Conservation (phyloP, 805 yeast genomes). For the Wickerhamiella sorbophila region DNA sequence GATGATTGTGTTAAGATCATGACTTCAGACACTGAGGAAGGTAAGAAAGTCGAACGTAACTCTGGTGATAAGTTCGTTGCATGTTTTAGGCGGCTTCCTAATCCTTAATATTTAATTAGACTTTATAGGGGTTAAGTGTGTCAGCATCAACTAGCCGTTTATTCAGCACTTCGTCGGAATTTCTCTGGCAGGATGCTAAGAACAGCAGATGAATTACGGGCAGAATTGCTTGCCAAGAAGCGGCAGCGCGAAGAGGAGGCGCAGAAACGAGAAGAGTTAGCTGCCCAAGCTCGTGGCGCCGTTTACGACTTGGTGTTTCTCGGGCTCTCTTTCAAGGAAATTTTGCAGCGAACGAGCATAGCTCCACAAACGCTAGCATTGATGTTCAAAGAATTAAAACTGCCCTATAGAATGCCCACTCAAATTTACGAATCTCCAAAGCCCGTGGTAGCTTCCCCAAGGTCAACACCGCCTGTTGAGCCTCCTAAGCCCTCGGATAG, state of each 20-base stretch:
- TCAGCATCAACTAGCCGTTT: too few relatives aligned
- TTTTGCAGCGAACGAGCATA: slow-evolving; percentile 7
- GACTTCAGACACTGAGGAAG: slow-evolving; percentile 94
- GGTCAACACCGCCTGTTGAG: not conserved
- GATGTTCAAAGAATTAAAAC: slow-evolving; percentile 4
- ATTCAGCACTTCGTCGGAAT: too few relatives aligned
- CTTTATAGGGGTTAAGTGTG: too few relatives aligned
- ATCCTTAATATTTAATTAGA: slow-evolving; percentile 1
- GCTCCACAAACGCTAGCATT: slow-evolving; percentile 7
- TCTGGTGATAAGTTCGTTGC: slow-evolving; percentile 79
- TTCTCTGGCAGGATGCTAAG: not conserved
- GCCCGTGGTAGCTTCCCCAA: slow-evolving; percentile 2
- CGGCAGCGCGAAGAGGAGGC: slow-evolving; percentile 9
- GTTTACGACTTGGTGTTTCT: slow-evolving; percentile 14
- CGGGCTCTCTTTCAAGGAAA: slow-evolving; percentile 20
- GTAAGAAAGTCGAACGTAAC: slow-evolving; percentile 88
- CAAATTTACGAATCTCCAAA: not conserved
- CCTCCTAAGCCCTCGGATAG: not conserved
- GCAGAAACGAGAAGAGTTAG: not conserved
- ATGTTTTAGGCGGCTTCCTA: slow-evolving; percentile 36
- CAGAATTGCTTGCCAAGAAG: slow-evolving; percentile 13
- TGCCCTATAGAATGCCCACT: not conserved
- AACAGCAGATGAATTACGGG: slow-evolving; percentile 12
- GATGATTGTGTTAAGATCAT: slow-evolving; percentile 78
- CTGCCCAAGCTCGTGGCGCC: slow-evolving; percentile 13